Conservation (phyloP, 208 protist species). For the Leishmania aethiopica region DNA sequence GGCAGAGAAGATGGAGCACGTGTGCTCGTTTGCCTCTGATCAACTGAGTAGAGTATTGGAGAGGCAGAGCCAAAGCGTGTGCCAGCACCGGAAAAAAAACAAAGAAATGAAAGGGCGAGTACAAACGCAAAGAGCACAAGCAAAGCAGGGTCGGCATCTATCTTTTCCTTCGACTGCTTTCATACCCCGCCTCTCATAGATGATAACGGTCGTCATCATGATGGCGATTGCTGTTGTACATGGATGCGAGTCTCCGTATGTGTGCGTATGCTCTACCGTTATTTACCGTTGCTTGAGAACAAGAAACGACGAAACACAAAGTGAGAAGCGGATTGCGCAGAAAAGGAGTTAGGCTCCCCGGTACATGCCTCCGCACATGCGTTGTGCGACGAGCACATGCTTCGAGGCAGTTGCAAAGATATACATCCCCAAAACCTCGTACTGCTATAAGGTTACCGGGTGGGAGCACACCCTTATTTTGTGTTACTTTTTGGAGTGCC, state of each 20-base stretch:
- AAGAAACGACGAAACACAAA: neutral
- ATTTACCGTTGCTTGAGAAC: neutral
- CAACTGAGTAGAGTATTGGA: neutral
- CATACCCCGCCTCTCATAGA: neutral
- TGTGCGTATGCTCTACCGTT: neutral
- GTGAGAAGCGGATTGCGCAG: neutral
- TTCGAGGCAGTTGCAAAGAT: neutral
- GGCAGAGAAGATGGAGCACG: neutral
- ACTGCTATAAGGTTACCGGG: neutral
- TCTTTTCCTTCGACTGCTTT: slow-evolving; percentile 1
- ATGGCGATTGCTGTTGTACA: neutral
- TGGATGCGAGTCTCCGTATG: neutral
- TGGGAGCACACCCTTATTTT: neutral
- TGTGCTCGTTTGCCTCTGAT: neutral
- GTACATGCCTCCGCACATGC: neutral
- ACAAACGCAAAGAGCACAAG: neutral
- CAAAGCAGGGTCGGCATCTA: neutral
- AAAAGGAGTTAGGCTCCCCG: neutral
- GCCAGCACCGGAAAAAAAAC: neutral
- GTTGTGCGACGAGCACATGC: neutral
- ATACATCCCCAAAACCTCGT: neutral
- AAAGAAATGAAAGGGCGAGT: too few relatives aligned
- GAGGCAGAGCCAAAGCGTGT: neutral
- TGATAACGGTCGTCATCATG: neutral
- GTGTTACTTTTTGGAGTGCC: neutral